Percentiles rank a stretch among this genome's conserved stretches.
Evolutionary conservation across 2,329 filamentous ascomycete genomes (phyloP).

Genomic region (Xylariales sp.): DNA sequence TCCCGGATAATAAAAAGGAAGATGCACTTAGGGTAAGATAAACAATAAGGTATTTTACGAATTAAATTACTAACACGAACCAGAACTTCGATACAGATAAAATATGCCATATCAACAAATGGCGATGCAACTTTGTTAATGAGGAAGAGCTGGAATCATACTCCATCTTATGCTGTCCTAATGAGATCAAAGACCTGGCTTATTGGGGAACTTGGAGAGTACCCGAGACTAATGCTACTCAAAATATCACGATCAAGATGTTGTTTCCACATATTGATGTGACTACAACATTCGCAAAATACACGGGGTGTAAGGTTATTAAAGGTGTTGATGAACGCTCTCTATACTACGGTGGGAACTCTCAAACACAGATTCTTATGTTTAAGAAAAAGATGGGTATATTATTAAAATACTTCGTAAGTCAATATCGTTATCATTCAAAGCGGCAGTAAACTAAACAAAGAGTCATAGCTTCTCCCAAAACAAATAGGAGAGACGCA

Average conservation of each 20-base stretch:
- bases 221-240: not conserved
- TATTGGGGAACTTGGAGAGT: constrained; percentile 4
- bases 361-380: not conserved
- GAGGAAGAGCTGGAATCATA: constrained; percentile 2
- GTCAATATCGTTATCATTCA: not conserved
- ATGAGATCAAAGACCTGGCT: constrained; percentile 1
- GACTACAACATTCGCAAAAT: constrained; percentile 1
- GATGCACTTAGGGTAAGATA: no score
- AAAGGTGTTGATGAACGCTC: constrained; percentile 3
- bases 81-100: no score
- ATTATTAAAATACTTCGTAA: constrained; percentile 7
- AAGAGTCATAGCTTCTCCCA: not conserved
- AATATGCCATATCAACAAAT: constrained; percentile 4
- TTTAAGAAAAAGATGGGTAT: constrained; percentile 6
- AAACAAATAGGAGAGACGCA: not conserved
- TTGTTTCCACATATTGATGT: constrained; percentile 1
- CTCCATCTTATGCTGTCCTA: constrained; percentile 7
- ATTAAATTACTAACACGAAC: no score
- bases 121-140: not conserved
- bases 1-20: not conserved
- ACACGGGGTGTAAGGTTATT: constrained; percentile 3
- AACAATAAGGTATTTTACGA: no score
- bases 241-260: constrained; percentile 1
- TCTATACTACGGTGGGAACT: constrained; percentile 6
- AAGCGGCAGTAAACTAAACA: not conserved